Base-by-base conservation (phyloP, 2,329 filamentous ascomycete species). In the Ceratocystis smalleyi region DNA sequence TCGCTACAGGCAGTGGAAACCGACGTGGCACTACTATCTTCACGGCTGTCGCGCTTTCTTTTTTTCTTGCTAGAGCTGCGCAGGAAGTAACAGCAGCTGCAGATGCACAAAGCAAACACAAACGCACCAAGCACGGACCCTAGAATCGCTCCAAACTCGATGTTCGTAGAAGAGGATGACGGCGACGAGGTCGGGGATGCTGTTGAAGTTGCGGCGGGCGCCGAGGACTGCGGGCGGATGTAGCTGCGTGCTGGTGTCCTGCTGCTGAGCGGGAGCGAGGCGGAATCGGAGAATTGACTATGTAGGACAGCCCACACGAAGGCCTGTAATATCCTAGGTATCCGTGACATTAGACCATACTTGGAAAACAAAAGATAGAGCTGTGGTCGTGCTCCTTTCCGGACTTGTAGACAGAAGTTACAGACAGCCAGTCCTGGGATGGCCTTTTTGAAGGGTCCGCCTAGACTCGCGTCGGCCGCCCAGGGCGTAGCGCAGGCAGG, bases 41-140 rank as follows among this genome's bases (percentile, higher is more conserved):
- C 35, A 40, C 35, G 12, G 35, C 8, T 40, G 12, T 24, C 22
- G 15, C 6, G 22, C 4, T 27, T 4, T 55, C 24, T 30, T 12
- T 7, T n/a, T 55, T 55, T 22, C 10, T 55, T 55, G 19, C 19
- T 22, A 10, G 45, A 49, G 45, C 45, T 19, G 51, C 51, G 51
- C 22, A 55, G 15, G 12, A 55, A 55, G 22, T 30, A 30, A 22
- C 40, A 61, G 43, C 59, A 61, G 19, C 59, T 27, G 24, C 40
- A 61, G 19, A 61, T 61, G 35, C 59, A 61, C 30, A 61, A 15
- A 22, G 22, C 40, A 30, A 61, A 30, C 22, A 43, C 35, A 61
- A 61, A 24, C 10, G 22, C 35, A 7, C 59, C 59, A 17, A 61
- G 47, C 6, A 61, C 40, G 40, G 59, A 19, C 19, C 59, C 43